A percentile compares a stretch with the other conserved stretches of the same genome.
Evolutionary conservation across 192 early-diverging fungal species (phyloP).

Genomic region (Thoreauomyces humboldtii): DNA sequence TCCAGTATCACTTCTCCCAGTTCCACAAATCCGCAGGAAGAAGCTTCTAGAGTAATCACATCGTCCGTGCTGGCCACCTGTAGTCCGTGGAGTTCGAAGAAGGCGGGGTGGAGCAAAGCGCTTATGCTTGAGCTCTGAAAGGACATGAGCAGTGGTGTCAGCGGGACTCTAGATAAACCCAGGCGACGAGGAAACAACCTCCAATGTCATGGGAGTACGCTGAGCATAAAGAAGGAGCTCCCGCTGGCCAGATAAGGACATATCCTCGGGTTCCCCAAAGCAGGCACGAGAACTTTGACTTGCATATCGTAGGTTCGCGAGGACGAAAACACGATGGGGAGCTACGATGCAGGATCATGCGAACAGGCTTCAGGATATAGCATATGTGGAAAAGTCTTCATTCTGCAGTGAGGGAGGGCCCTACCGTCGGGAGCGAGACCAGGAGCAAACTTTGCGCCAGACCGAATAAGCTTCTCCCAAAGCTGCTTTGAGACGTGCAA

Average conservation of each 20-base stretch:
- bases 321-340: background rate
- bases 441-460: background rate
- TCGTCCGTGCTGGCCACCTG: background rate
- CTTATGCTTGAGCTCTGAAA: background rate
- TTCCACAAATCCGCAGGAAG: conserved; percentile 35
- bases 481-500: background rate
- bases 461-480: background rate
- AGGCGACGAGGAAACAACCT: too few species aligned
- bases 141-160: background rate
- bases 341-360: background rate
- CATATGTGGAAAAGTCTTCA: background rate
- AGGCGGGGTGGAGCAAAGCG: background rate
- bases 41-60: background rate
- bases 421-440: background rate
- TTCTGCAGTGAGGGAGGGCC: too few species aligned
- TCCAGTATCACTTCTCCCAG: conserved; percentile 64
- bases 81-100: background rate
- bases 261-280: background rate
- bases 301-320: background rate
- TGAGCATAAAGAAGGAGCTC: too few species aligned
- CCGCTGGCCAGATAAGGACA: background rate
- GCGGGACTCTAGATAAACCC: background rate
- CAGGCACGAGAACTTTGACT: background rate
- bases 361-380: background rate
- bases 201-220: too few species aligned